phyloP scores from a whole-genome alignment of 2,329 filamentous ascomycete species.

The Anisogramma anomala region DNA sequence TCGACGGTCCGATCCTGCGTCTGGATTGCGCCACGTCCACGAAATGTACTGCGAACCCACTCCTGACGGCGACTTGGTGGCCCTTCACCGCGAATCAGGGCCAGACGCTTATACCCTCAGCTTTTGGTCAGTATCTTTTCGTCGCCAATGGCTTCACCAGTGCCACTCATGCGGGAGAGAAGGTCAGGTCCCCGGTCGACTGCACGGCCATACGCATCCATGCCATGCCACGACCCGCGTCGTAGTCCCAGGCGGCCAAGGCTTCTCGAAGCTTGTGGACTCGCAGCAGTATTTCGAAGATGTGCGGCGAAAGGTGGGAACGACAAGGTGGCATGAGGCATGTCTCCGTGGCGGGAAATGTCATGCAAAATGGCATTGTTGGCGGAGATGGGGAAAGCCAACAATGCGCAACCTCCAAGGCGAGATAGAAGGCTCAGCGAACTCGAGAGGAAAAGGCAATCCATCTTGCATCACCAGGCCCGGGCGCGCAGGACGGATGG shows the following conservation, averaged over 20 bases:
- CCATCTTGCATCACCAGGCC: not conserved
- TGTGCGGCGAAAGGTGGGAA: not conserved
- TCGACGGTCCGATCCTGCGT: not conserved
- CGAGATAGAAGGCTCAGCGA: not conserved
- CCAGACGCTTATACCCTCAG: too few species aligned
- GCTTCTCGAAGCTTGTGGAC: conserved; percentile 1
- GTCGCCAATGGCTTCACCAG: not conserved
- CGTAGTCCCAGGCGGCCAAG: not conserved
- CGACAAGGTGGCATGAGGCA: too few species aligned
- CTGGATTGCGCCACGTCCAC: not conserved
- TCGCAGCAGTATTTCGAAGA: not conserved
- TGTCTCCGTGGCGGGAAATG: too few species aligned
- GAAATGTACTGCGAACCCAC: not conserved
- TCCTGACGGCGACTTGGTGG: too few species aligned
- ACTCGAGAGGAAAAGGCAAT: not conserved
- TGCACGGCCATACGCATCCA: conserved; percentile 1
- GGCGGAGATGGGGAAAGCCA: not conserved
- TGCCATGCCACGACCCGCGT: not conserved
- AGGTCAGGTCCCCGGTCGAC: not conserved
- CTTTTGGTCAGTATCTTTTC: not conserved
- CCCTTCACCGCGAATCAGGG: too few species aligned
- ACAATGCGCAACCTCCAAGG: not conserved
- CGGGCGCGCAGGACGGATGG: not conserved
- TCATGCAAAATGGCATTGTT: not conserved
- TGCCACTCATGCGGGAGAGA: too few species aligned